These are phyloP conservation scores for Fibroporia radiculosa DNA, from an alignment of 768 basidiomycete genomes.

Conservation along the genomic window DNA sequence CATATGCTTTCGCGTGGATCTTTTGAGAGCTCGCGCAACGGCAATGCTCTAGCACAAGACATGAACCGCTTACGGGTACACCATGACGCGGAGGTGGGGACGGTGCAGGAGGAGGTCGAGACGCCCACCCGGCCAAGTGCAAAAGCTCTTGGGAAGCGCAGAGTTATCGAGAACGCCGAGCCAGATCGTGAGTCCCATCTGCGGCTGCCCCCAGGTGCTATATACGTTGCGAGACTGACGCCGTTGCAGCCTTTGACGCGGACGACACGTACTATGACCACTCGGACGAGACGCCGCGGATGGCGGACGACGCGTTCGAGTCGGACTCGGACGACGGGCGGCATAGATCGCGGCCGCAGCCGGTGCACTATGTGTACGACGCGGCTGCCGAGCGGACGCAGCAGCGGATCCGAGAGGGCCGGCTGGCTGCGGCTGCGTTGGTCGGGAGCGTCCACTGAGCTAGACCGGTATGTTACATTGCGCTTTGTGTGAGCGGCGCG, in stretches of 20 bases:
- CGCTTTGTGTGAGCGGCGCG: too few relatives aligned
- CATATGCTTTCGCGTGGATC: background rate
- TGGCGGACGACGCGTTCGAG: slow-evolving; percentile 26
- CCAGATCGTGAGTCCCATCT: slow-evolving; percentile 34
- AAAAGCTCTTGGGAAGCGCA: slow-evolving; percentile 85
- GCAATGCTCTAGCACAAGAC: background rate
- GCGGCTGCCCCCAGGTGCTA: too few relatives aligned
- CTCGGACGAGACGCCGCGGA: slow-evolving; percentile 21
- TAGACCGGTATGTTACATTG: too few relatives aligned
- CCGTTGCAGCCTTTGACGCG: slow-evolving; percentile 33
- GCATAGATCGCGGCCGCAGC: slow-evolving; percentile 33
- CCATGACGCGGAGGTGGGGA: slow-evolving; percentile 14
- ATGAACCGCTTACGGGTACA: slow-evolving; percentile 19
- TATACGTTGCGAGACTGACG: too few relatives aligned
- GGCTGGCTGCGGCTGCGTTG: slow-evolving; percentile 18
- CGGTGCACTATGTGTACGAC: slow-evolving; percentile 81
- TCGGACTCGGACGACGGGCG: slow-evolving; percentile 45
- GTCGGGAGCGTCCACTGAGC: slow-evolving; percentile 23
- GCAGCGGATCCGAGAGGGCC: slow-evolving; percentile 43
- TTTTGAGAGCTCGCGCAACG: slow-evolving; percentile 2
- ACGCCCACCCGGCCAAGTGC: slow-evolving; percentile 62
- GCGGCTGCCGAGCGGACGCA: slow-evolving; percentile 78
- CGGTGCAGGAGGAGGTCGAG: slow-evolving; percentile 19
- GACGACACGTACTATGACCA: slow-evolving; percentile 50
- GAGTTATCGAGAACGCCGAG: slow-evolving; percentile 44